Percentiles rank a stretch among this genome's conserved stretches.
phyloP scores from a whole-genome alignment of 495 filamentous ascomycete genomes.

The Baudoinia panamericana region DNA sequence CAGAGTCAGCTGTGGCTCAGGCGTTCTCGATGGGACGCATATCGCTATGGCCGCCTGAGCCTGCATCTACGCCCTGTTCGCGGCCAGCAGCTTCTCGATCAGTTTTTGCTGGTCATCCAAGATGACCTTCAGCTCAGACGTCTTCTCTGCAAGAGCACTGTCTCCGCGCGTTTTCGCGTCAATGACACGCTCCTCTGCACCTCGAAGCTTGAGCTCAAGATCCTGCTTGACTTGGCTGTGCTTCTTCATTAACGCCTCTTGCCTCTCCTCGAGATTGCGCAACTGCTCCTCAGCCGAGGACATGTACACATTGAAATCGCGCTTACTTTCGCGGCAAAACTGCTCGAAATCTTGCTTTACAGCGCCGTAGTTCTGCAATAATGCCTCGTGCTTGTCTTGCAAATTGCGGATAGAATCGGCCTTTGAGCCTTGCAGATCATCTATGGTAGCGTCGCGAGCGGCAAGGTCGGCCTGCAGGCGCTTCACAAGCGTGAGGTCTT shows the following conservation, averaged over 20 bases:
- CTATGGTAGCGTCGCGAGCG: background rate
- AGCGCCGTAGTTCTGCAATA: background rate
- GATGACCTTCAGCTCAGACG: background rate
- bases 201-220: background rate
- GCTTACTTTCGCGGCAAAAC: background rate
- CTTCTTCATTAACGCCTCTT: background rate
- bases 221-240: background rate
- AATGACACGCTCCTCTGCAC: background rate
- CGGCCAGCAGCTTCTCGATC: background rate
- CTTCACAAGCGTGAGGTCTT: background rate
- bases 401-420: background rate
- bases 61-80: too few relatives aligned
- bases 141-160: background rate
- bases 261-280: constrained; percentile 1
- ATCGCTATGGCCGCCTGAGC: too few relatives aligned
- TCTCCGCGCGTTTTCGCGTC: background rate
- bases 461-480: background rate
- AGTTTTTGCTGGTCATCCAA: background rate
- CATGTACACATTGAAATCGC: too few relatives aligned
- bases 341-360: background rate
- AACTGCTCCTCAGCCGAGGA: background rate
- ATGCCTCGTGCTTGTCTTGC: background rate
- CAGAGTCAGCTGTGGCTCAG: too few relatives aligned
- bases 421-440: background rate
- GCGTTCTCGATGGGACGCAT: too few relatives aligned